Evolutionary conservation across 805 yeast species (phyloP).

Genomic region (Candida adriatica): DNA sequence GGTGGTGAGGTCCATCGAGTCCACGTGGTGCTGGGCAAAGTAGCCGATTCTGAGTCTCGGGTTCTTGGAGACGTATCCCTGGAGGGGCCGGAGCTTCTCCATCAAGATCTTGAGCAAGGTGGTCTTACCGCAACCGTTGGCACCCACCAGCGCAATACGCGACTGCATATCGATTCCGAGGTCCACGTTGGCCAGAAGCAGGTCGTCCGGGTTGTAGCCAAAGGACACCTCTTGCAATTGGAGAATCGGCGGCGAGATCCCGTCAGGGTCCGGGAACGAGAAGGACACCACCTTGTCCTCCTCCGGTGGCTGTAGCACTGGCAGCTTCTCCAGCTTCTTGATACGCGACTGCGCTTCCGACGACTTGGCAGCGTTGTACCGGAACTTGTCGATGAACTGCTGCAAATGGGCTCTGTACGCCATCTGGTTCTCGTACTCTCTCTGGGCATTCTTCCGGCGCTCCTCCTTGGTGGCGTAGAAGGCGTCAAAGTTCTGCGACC

Average conservation of each 20-base stretch:
- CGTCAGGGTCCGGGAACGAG: conserved; percentile 93
- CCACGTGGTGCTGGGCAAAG: conserved; percentile 98
- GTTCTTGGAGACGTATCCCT: conserved; percentile 75
- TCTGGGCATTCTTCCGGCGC: conserved; percentile 83
- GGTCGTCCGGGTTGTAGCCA: conserved; percentile 64
- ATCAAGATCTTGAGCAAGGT: conserved; percentile 82
- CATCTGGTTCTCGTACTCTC: conserved; percentile 97
- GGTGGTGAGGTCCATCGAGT: conserved; percentile 81
- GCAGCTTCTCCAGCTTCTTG: conserved; percentile 91
- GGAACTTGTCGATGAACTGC: conserved; percentile 88
- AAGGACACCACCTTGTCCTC: conserved; percentile 81
- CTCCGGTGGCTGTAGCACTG: conserved; percentile 88
- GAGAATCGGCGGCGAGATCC: conserved; percentile 85
- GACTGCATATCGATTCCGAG: conserved; percentile 90
- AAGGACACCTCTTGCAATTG: conserved; percentile 83
- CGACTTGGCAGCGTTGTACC: conserved; percentile 97
- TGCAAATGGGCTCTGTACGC: conserved; percentile 91
- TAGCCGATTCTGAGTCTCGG: conserved; percentile 89
- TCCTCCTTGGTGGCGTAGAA: conserved; percentile 94
- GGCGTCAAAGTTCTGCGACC: conserved; percentile 89
- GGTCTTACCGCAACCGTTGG: conserved; percentile 99
- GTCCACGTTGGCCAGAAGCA: conserved; percentile 71
- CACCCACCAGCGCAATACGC: conserved; percentile 95
- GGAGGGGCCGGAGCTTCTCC: conserved; percentile 66
- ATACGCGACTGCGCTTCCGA: conserved; percentile 97